Percentiles rank a stretch among this genome's conserved stretches.
Evolutionary conservation across 2,329 filamentous ascomycete species (phyloP).

Genomic region (Penicillium sp.): DNA sequence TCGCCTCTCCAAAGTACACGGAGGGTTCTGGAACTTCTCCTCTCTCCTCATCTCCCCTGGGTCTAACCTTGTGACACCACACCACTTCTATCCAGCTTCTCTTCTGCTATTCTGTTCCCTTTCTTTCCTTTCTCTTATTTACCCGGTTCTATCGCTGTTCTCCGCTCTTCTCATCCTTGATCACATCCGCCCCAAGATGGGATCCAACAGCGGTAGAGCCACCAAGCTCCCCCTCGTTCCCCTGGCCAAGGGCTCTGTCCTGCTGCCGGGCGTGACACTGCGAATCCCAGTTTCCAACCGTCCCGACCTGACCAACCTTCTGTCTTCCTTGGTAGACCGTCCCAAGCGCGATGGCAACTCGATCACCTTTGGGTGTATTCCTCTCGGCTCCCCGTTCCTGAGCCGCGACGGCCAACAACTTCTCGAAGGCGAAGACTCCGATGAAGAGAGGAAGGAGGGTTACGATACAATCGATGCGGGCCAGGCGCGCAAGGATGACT

Average conservation of each 20-base stretch:
- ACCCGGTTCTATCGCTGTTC: not conserved
- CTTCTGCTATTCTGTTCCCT: not conserved
- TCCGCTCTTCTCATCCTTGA: not conserved
- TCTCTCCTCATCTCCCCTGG: not conserved
- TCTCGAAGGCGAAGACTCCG: constrained; percentile 62
- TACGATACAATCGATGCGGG: constrained; percentile 56
- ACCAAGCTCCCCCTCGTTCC: constrained; percentile 72
- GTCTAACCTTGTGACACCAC: not conserved
- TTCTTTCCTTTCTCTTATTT: not conserved
- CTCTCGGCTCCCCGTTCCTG: constrained; percentile 72
- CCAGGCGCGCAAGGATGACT: constrained; percentile 64
- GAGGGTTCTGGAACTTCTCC: constrained; percentile 32
- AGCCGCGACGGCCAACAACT: constrained; percentile 72
- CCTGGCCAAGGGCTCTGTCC: constrained; percentile 73
- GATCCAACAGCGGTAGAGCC: constrained; percentile 37
- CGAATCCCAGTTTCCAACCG: constrained; percentile 81
- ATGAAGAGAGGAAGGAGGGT: constrained; percentile 45
- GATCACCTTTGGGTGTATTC: constrained; percentile 83
- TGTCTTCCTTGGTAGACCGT: constrained; percentile 79
- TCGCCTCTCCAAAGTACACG: constrained; percentile 13
- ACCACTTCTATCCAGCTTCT: not conserved
- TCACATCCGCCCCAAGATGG: constrained; percentile 29
- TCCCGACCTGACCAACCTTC: constrained; percentile 81
- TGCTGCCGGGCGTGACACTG: constrained; percentile 81
- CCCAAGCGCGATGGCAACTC: constrained; percentile 64